Evolutionary conservation across 2,329 filamentous ascomycete species (phyloP).

Genomic region (Sporothrix brunneoviolacea): DNA sequence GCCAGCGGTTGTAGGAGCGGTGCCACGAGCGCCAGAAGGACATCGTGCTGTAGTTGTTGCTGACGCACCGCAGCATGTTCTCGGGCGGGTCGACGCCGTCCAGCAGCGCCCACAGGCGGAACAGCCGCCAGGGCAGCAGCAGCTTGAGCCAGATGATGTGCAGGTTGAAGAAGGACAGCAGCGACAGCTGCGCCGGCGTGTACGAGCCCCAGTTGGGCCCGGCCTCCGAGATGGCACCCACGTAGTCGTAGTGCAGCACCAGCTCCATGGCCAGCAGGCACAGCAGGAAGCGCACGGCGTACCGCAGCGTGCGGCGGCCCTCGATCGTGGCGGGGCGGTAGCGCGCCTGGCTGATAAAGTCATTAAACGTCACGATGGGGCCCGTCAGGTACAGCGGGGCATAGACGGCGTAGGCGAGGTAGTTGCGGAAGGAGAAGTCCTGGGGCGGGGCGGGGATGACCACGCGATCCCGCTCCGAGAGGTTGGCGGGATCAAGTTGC

Average conservation of each 20-base stretch:
- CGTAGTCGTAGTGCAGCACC: conserved; percentile 85
- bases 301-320: conserved; percentile 63
- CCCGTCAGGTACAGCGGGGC: conserved; percentile 88
- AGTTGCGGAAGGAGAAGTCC: conserved; percentile 79
- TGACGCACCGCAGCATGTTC: conserved; percentile 97
- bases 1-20: conserved; percentile 89
- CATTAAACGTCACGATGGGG: conserved; percentile 95
- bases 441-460: conserved; percentile 61
- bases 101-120: conserved; percentile 88
- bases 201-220: conserved; percentile 75
- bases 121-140: conserved; percentile 94
- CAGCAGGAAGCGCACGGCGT: conserved; percentile 74
- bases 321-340: conserved; percentile 68
- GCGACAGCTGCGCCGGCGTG: conserved; percentile 76
- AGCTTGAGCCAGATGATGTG: conserved; percentile 98
- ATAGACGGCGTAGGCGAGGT: conserved; percentile 83
- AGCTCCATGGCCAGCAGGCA: conserved; percentile 85
- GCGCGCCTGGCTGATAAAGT: conserved; percentile 83
- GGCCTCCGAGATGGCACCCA: conserved; percentile 82
- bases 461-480: conserved; percentile 85
- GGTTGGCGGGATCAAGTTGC: conserved; percentile 77
- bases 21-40: conserved; percentile 98
- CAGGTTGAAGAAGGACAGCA: conserved; percentile 93
- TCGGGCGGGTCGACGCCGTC: conserved; percentile 93
- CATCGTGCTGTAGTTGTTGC: conserved; percentile 84